Percentiles rank a stretch among this genome's conserved stretches.
phyloP scores from a whole-genome alignment of 129 eudicot genomes.

The Pseudognaphalium luteoalbum region DNA sequence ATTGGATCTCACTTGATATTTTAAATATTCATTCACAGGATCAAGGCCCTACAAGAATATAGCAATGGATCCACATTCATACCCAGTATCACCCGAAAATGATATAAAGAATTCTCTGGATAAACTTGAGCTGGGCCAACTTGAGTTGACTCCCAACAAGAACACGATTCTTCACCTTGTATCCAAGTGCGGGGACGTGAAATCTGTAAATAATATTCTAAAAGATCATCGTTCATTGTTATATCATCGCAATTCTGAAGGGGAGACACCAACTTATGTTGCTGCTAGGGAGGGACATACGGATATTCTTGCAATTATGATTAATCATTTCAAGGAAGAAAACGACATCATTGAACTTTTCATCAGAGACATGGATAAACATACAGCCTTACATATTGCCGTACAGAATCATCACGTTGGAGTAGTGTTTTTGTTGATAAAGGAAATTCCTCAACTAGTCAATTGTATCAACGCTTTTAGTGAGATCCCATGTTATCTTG shows the following conservation, averaged over 20 bases:
- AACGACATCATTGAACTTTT: no score
- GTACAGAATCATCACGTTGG: neutral
- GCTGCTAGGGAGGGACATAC: conserved; percentile 21
- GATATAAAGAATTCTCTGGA: neutral
- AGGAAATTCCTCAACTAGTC: neutral
- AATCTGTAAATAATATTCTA: neutral
- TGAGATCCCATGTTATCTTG: conserved; percentile 36
- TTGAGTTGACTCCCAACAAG: conserved; percentile 14
- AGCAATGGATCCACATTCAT: neutral
- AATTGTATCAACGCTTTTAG: neutral
- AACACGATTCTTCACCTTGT: conserved; percentile 32
- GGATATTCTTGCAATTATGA: neutral
- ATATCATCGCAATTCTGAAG: neutral
- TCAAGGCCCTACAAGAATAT: neutral
- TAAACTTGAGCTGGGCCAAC: neutral
- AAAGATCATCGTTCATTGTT: neutral
- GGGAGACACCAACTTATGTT: conserved; percentile 23
- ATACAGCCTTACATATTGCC: conserved; percentile 31
- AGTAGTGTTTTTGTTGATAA: neutral
- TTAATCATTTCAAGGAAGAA: neutral
- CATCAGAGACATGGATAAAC: neutral
- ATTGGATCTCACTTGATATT: no score
- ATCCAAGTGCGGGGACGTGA: conserved; percentile 9
- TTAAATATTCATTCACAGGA: neutral
- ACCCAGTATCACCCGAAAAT: neutral